Conservation (phyloP, 768 basidiomycete species). For the Pleurotus eryngii region DNA sequence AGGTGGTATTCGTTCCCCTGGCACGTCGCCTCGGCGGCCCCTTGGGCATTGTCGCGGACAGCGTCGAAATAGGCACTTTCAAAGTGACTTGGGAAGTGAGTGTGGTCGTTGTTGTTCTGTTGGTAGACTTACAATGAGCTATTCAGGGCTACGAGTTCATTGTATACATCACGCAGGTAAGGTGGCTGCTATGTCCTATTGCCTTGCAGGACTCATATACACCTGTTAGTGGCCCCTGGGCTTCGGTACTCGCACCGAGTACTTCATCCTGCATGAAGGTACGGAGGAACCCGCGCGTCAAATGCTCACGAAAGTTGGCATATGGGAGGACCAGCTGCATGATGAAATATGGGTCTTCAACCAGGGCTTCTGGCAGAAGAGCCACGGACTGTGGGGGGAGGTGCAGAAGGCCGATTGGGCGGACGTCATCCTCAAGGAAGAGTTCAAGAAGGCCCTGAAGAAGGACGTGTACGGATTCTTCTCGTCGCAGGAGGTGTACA, state of each 20-base stretch:
- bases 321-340: constrained; percentile 52
- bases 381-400: constrained; percentile 55
- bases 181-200: constrained; percentile 12
- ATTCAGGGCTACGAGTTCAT: constrained; percentile 53
- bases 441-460: constrained; percentile 63
- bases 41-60: constrained; percentile 53
- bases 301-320: constrained; percentile 50
- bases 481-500: constrained; percentile 68
- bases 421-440: constrained; percentile 68
- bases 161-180: constrained; percentile 49
- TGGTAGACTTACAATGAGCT: neutral
- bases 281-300: constrained; percentile 47
- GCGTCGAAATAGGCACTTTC: constrained; percentile 53
- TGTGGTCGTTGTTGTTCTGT: neutral
- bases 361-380: constrained; percentile 65
- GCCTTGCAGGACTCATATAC: neutral
- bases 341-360: constrained; percentile 79
- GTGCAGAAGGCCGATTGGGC: constrained; percentile 69
- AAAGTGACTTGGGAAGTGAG: constrained; percentile 57
- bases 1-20: constrained; percentile 45
- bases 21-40: constrained; percentile 35
- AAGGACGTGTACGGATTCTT: constrained; percentile 83
- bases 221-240: constrained; percentile 27
- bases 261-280: constrained; percentile 61
- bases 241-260: constrained; percentile 24